Evolutionary conservation across 352 stramenopile genomes (phyloP).

Genomic region (Thalassiosira livingstoniorum): DNA sequence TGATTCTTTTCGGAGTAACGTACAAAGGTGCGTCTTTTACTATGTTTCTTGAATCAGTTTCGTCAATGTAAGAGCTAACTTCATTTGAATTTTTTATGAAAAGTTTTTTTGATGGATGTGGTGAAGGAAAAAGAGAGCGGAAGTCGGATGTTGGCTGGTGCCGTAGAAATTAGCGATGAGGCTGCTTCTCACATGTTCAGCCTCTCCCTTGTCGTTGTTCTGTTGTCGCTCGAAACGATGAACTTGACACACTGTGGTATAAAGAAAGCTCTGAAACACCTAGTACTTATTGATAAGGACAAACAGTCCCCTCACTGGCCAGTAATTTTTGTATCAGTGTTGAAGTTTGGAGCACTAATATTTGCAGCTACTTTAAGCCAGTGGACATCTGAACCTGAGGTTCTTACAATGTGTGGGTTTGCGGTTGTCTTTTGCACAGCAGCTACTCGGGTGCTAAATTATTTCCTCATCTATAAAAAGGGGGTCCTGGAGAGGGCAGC

Average conservation of each 20-base stretch:
- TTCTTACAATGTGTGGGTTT: no score
- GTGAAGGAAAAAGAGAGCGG: neutral
- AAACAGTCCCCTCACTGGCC: no score
- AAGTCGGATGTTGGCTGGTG: constrained; percentile 16
- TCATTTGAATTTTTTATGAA: constrained; percentile 23
- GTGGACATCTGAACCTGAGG: neutral
- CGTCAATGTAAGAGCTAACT: no score
- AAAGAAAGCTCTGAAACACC: neutral
- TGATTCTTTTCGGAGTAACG: constrained; percentile 48
- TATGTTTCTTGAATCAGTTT: neutral
- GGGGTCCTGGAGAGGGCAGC: neutral
- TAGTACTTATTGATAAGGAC: no score
- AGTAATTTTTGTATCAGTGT: no score
- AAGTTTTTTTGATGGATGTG: constrained; percentile 29
- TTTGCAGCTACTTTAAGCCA: neutral
- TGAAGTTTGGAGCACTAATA: neutral
- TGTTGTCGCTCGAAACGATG: constrained; percentile 36
- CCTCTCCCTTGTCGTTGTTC: constrained; percentile 29
- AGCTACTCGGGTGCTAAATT: neutral
- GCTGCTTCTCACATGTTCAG: constrained; percentile 19
- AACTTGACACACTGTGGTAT: constrained; percentile 33
- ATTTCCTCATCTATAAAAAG: neutral
- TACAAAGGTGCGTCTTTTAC: constrained; percentile 27
- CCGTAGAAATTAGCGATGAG: constrained; percentile 10
- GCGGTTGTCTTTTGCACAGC: neutral